Percentiles rank a stretch among this genome's conserved stretches.
Evolutionary conservation across 306 rosid species (phyloP).

Genomic region (Alnus glutinosa): DNA sequence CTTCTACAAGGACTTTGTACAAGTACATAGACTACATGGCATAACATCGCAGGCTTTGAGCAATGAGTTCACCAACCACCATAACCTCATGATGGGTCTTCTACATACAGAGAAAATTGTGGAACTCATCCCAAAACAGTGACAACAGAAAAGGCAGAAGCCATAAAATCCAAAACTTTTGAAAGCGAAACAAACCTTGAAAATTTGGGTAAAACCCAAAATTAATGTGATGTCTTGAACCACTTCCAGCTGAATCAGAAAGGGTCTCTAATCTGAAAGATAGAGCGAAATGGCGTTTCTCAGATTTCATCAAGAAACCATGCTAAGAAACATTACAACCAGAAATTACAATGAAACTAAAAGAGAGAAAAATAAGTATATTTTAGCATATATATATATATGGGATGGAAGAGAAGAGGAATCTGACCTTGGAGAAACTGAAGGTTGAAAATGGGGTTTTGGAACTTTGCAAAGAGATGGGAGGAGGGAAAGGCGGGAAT

Average conservation of each 20-base stretch:
- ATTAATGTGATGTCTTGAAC: constrained; percentile 19
- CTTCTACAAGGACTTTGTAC: constrained; percentile 29
- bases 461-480: constrained; percentile 31
- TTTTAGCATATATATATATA: background rate
- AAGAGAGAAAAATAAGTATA: background rate
- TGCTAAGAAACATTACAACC: background rate
- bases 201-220: constrained; percentile 33
- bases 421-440: constrained; percentile 42
- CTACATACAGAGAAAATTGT: background rate
- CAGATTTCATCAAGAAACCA: constrained; percentile 6
- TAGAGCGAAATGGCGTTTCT: constrained; percentile 16
- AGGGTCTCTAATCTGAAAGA: constrained; percentile 42
- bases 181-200: constrained; percentile 51
- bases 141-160: background rate
- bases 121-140: background rate
- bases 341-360: background rate
- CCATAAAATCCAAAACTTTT: background rate
- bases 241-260: constrained; percentile 20
- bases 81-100: background rate
- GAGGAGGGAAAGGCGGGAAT: constrained; percentile 37
- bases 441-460: constrained; percentile 32
- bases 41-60: background rate
- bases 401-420: constrained; percentile 16
- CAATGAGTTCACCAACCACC: background rate
- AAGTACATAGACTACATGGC: constrained; percentile 20